Conservation (phyloP, 2,329 filamentous ascomycete genomes). For the Sphaceloma murrayae region DNA sequence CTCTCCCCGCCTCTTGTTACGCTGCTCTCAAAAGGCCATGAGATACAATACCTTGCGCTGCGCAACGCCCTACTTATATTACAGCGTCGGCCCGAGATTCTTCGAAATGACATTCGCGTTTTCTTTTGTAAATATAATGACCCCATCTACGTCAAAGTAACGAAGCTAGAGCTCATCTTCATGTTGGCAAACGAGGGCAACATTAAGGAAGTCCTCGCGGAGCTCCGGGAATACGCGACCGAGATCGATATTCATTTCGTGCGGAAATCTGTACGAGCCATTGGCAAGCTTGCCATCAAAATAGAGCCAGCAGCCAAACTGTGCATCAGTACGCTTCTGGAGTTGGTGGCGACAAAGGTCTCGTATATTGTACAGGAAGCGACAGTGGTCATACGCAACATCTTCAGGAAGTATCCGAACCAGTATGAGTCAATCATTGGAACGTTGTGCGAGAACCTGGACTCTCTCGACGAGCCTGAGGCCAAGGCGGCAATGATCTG, state of each 20-base stretch:
- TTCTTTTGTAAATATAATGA: conserved; percentile 99
- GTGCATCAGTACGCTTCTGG: conserved; percentile 86
- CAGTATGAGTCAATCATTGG: conserved; percentile 97
- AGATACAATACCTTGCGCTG: conserved; percentile 95
- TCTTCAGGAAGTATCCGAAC: conserved; percentile 98
- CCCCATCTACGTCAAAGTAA: conserved; percentile 98
- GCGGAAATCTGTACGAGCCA: conserved; percentile 91
- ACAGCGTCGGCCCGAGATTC: conserved; percentile 81
- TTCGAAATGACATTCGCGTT: conserved; percentile 92
- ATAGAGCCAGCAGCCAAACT: conserved; percentile 85
- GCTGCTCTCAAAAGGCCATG: conserved; percentile 85
- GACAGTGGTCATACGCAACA: conserved; percentile 96
- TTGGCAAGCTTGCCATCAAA: conserved; percentile 97
- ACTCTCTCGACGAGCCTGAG: conserved; percentile 93
- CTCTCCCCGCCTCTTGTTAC: conserved; percentile 92
- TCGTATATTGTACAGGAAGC: conserved; percentile 99
- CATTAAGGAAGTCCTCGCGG: conserved; percentile 88
- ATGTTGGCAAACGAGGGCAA: conserved; percentile 96
- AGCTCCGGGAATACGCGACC: conserved; percentile 83
- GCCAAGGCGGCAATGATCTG: conserved; percentile 98
- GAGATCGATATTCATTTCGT: conserved; percentile 99
- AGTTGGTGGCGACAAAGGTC: conserved; percentile 93
- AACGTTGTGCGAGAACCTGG: conserved; percentile 88
- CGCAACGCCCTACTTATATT: conserved; percentile 90
- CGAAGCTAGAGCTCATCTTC: conserved; percentile 95